Percentiles rank a stretch among this genome's conserved stretches.
Evolutionary conservation across 192 early-diverging fungal species (phyloP).

Genomic region (Backusella macrospora): DNA sequence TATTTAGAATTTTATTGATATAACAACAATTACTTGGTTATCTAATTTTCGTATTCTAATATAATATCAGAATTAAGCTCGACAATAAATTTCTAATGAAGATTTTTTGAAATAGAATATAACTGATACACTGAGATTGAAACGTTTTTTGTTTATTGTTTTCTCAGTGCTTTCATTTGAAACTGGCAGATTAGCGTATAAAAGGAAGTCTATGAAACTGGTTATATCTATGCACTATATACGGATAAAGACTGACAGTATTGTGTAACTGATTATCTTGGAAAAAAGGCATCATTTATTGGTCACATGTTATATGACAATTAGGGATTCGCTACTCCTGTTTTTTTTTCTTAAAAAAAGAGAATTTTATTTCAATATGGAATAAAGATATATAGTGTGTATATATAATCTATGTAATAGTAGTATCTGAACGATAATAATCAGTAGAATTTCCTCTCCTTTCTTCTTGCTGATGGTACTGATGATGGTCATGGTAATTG

Average conservation of each 20-base stretch:
- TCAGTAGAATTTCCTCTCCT: neutral
- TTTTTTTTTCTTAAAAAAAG: neutral
- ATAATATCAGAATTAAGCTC: too few species aligned
- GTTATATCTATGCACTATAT: neutral
- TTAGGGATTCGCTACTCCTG: constrained; percentile 2
- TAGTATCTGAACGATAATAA: neutral
- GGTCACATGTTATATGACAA: constrained; percentile 10
- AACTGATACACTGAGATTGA: neutral
- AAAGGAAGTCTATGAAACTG: neutral
- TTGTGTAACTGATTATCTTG: neutral
- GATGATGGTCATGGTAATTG: too few species aligned
- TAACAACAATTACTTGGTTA: too few species aligned
- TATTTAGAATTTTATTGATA: too few species aligned
- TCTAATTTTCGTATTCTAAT: too few species aligned
- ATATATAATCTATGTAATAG: neutral
- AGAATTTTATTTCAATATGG: neutral
- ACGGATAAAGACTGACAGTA: too few species aligned
- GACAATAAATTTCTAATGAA: too few species aligned
- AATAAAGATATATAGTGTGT: neutral
- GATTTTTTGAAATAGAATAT: too few species aligned
- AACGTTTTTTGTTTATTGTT: neutral
- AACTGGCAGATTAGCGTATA: neutral
- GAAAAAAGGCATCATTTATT: neutral
- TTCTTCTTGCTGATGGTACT: neutral
- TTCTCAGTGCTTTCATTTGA: neutral